Conservation (phyloP, 2,329 filamentous ascomycete genomes). For the Ambrosiella beaveri region DNA sequence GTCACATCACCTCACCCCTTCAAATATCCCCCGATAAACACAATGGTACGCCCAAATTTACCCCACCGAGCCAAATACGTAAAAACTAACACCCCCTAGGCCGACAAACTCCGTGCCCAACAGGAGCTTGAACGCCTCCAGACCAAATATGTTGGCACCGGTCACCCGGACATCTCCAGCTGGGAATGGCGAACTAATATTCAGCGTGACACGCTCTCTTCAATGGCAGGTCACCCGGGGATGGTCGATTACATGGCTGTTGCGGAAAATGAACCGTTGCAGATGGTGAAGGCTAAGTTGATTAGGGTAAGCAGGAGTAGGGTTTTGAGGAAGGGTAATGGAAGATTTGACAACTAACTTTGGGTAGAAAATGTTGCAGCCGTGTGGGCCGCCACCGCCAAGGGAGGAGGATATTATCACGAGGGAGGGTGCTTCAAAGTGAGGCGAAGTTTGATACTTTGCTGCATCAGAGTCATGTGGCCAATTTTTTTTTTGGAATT, state of each 20-base stretch:
- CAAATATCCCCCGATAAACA: too few relatives aligned
- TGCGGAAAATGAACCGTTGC: conserved; percentile 68
- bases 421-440: conserved; percentile 11
- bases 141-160: conserved; percentile 87
- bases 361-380: conserved; percentile 48
- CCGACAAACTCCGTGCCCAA: conserved; percentile 92
- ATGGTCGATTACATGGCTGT: conserved; percentile 78
- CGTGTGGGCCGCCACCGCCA: conserved; percentile 38
- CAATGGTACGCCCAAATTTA: too few relatives aligned
- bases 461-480: background rate
- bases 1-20: background rate
- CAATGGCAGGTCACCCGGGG: conserved; percentile 76
- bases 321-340: background rate
- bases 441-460: background rate
- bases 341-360: background rate
- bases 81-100: conserved; percentile 29
- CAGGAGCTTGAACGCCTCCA: conserved; percentile 96
- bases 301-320: conserved; percentile 41
- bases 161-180: conserved; percentile 88
- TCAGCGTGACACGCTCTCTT: conserved; percentile 78
- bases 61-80: background rate
- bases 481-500: background rate
- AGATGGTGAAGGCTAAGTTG: conserved; percentile 63
- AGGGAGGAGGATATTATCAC: conserved; percentile 29
- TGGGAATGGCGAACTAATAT: conserved; percentile 98